Base-by-base conservation (phyloP, 108 stramenopile genomes). In the Conticribra weissflogii region DNA sequence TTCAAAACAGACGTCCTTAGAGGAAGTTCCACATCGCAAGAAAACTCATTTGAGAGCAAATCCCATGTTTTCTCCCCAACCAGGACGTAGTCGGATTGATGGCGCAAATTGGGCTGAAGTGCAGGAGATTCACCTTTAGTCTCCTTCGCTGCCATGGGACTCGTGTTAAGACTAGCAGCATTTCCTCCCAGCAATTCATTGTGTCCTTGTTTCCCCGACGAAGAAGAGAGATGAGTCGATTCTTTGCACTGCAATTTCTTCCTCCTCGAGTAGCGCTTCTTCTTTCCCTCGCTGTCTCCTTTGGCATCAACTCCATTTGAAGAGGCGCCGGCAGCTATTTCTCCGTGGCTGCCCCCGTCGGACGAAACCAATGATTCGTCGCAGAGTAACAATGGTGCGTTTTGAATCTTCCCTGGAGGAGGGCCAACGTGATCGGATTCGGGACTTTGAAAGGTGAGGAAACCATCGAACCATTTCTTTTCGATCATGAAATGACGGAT, bases 1-100 rank as follows among this genome's bases (percentile, higher is more conserved):
- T n/a, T 51, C 4, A 5, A 3, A 16, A 4, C 3, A 51, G 9
- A 51, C 4, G 50, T 9, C 12, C 36, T 8, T 51, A 5, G 50
- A 51, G 21, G 21, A n/a, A 51, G 4, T n/a, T 51, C 50, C 4
- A 58, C 56, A 22, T 58, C 56, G n/a, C 29, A 58, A 15, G 9
- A 9, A 22, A 58, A 58, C 4, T 58, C 5, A 33, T 23, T 23
- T 8, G 56, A 58, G n/a, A 58, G 7, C 7, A 58, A 17, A n/a
- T 58, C n/a, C 56, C 56, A 58, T 9, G 31, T 33, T 3, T 29
- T 33, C 22, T 29, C 30, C 3, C 56, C 56, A n/a, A 58, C 56
- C 5, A 58, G 22, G 22, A 33, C 31, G n/a, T 58, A 58, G n/a
- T 58, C 56, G 3, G n/a, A n/a, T 21, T 51, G n/a, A 22, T 21